phyloP scores from a whole-genome alignment of 2,329 filamentous ascomycete genomes.

The Graphilbum fragrans region DNA sequence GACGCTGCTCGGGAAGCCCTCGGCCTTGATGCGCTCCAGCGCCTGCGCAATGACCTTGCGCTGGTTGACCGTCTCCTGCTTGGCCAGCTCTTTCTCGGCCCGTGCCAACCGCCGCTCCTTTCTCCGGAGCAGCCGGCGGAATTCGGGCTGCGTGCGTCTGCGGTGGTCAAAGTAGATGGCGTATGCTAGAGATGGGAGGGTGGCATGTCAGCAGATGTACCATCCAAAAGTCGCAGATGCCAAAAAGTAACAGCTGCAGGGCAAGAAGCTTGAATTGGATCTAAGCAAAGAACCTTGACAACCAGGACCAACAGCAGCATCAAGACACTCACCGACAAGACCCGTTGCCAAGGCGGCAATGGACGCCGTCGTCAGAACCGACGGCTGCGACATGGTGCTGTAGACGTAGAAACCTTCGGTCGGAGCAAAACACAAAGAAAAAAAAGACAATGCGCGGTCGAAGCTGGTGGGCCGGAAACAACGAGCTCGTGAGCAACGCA shows the following conservation, averaged over 20 bases:
- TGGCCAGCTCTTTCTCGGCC: constrained; percentile 59
- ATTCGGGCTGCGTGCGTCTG: constrained; percentile 51
- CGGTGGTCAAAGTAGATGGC: constrained; percentile 58
- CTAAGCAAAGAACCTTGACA: too few species aligned
- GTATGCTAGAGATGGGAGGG: constrained; percentile 39
- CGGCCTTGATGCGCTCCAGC: constrained; percentile 73
- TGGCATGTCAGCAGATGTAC: constrained; percentile 10
- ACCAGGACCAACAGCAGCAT: too few species aligned
- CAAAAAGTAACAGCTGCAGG: too few species aligned
- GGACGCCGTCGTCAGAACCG: constrained; percentile 46
- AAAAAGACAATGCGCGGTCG: neutral
- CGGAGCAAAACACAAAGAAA: neutral
- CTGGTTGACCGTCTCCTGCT: constrained; percentile 52
- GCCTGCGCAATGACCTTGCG: constrained; percentile 61
- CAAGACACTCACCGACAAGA: constrained; percentile 43
- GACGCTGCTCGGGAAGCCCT: constrained; percentile 80
- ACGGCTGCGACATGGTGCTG: constrained; percentile 42
- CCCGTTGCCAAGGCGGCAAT: constrained; percentile 49
- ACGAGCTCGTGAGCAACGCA: too few species aligned
- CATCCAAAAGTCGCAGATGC: neutral
- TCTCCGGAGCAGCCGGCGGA: constrained; percentile 56
- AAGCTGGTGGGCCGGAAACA: too few species aligned
- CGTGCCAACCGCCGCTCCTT: constrained; percentile 64
- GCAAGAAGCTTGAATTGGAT: too few species aligned
- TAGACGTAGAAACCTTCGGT: neutral